Evolutionary conservation across 164 flowering plant genomes (phyloP).

Genomic region (Cinnamomum chago): DNA sequence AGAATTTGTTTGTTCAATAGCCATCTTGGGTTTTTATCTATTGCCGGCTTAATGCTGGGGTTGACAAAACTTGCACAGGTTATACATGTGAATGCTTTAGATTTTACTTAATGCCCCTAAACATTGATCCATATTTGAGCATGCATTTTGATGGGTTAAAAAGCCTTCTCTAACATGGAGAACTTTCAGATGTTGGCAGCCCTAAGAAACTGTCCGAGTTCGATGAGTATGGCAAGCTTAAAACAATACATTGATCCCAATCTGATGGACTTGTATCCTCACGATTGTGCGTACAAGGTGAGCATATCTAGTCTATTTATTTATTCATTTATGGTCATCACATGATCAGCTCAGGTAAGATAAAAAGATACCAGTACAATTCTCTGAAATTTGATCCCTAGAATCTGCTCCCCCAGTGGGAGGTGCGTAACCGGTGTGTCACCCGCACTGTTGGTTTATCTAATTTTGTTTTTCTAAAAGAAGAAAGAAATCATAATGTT

Average conservation of each 20-base stretch:
- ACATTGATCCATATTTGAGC: background rate
- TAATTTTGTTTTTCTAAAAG: no score
- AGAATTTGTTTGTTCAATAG: background rate
- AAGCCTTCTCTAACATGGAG: conserved; percentile 4
- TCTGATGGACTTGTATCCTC: conserved; percentile 84
- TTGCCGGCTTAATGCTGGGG: background rate
- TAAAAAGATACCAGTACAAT: no score
- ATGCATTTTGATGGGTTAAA: background rate
- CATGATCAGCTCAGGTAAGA: no score
- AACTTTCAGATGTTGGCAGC: conserved; percentile 79
- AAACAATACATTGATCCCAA: conserved; percentile 77
- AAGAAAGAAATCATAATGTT: no score
- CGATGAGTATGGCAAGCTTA: conserved; percentile 70
- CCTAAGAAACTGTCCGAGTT: conserved; percentile 63
- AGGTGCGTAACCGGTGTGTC: no score
- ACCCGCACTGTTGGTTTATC: no score
- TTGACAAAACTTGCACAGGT: background rate
- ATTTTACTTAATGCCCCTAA: background rate
- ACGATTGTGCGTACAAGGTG: conserved; percentile 91
- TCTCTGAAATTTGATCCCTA: no score
- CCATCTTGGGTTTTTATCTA: background rate
- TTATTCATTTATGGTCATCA: background rate
- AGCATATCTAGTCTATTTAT: conserved; percentile 3
- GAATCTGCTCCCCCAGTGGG: no score
- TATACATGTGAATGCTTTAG: background rate